Evolutionary conservation across 2,329 filamentous ascomycete genomes (phyloP).

Genomic region (Xenosphaeropsis pyriputrescens): DNA sequence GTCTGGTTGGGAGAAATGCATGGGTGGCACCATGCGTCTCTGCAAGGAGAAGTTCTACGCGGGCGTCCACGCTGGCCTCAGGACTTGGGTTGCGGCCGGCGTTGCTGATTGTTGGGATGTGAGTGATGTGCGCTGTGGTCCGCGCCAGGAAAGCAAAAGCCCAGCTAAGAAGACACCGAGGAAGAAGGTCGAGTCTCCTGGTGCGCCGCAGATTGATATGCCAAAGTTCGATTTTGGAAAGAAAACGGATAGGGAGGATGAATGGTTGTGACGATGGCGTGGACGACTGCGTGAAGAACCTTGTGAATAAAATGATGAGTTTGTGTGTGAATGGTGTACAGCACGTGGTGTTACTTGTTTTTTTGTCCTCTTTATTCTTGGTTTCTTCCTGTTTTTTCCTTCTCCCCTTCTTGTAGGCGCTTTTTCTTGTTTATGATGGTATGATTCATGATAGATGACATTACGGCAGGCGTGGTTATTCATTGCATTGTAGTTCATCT

Average conservation of each 20-base stretch:
- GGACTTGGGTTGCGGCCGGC: slow-evolving; percentile 82
- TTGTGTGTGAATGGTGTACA: too few species aligned
- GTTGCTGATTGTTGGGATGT: slow-evolving; percentile 81
- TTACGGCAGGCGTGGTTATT: too few species aligned
- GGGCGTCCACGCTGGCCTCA: slow-evolving; percentile 74
- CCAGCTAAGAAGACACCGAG: slow-evolving; percentile 31
- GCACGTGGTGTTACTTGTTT: too few species aligned
- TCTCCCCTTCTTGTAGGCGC: too few species aligned
- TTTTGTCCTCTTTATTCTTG: too few species aligned
- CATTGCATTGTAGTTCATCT: too few species aligned
- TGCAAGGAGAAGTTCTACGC: slow-evolving; percentile 98
- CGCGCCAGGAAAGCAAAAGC: slow-evolving; percentile 25
- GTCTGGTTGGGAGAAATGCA: slow-evolving; percentile 81
- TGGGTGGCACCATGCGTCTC: slow-evolving; percentile 70
- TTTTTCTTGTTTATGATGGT: too few species aligned
- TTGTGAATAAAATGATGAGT: too few species aligned
- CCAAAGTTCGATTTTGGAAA: slow-evolving; percentile 35
- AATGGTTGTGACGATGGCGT: slow-evolving; percentile 2
- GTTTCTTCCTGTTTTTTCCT: too few species aligned
- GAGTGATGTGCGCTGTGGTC: slow-evolving; percentile 63
- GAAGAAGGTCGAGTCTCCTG: slow-evolving; percentile 29
- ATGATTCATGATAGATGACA: too few species aligned
- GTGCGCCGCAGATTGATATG: slow-evolving; percentile 44
- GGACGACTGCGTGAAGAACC: not conserved
- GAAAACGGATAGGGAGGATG: slow-evolving; percentile 1